These are phyloP conservation scores for Reutealis trisperma DNA, from an alignment of 345 rosid genomes.

Conservation along the genomic window DNA sequence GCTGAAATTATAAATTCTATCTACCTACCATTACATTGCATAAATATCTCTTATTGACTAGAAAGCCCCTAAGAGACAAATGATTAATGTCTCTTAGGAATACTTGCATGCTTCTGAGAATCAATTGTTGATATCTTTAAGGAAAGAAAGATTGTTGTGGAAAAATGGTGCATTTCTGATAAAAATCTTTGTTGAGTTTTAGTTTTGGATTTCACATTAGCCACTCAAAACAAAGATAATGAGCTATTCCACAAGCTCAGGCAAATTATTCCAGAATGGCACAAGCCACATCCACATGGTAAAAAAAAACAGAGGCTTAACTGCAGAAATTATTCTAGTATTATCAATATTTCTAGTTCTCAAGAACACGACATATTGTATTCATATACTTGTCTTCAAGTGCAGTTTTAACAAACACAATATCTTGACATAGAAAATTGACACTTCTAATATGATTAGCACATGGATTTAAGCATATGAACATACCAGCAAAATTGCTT, in stretches of 20 bases:
- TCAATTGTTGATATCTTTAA: no score
- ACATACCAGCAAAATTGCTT: conserved; percentile 86
- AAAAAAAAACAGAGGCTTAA: not conserved
- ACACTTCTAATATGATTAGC: not conserved
- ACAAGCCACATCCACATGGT: not conserved
- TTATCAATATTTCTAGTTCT: not conserved
- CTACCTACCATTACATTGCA: no score
- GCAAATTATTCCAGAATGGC: not conserved
- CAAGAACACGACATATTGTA: not conserved
- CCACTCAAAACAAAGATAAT: no score
- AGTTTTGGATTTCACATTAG: not conserved
- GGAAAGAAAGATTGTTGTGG: no score
- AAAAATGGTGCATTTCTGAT: not conserved
- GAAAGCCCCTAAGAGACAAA: not conserved
- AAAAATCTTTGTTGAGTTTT: not conserved
- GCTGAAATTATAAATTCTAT: no score
- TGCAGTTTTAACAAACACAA: no score
- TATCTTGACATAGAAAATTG: no score
- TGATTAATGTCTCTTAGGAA: no score
- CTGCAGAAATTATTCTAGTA: not conserved
- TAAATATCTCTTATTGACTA: not conserved
- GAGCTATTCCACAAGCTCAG: not conserved
- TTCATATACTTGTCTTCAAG: no score
- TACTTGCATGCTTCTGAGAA: no score
- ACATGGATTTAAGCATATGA: not conserved